phyloP scores from a whole-genome alignment of 306 rosid species.

The Ammopiptanthus mongolicus region DNA sequence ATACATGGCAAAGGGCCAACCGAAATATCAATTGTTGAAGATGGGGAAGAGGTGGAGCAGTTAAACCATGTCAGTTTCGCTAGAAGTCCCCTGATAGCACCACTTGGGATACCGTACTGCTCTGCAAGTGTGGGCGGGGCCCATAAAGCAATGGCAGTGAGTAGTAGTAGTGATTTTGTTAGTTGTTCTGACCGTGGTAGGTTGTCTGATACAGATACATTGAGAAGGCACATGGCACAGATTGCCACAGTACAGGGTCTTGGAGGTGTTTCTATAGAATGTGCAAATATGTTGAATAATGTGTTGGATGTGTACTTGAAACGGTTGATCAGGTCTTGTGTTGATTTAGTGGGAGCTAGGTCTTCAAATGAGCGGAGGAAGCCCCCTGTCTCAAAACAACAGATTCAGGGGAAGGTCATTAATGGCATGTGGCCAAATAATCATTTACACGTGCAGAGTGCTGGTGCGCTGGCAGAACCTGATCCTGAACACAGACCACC shows the following conservation, averaged over 20 bases:
- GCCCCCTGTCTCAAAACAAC: conserved; percentile 53
- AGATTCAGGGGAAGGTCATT: conserved; percentile 63
- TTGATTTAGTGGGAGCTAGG: conserved; percentile 70
- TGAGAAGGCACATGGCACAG: conserved; percentile 94
- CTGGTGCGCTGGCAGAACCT: conserved; percentile 42
- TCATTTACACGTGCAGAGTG: conserved; percentile 49
- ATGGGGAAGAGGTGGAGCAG: conserved; percentile 67
- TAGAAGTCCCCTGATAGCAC: conserved; percentile 69
- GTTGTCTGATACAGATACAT: conserved; percentile 57
- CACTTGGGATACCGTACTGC: conserved; percentile 84
- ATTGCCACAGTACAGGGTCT: conserved; percentile 75
- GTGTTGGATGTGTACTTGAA: conserved; percentile 78
- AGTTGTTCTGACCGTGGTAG: conserved; percentile 63
- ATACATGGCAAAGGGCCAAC: conserved; percentile 41
- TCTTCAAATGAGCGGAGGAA: conserved; percentile 43
- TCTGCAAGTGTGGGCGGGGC: conserved; percentile 83
- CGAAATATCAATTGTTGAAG: conserved; percentile 40
- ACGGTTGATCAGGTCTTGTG: conserved; percentile 72
- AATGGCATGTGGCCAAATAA: conserved; percentile 84
- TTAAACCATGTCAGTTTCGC: conserved; percentile 38
- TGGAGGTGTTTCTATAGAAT: conserved; percentile 77
- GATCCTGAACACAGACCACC: conserved; percentile 43
- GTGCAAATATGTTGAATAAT: conserved; percentile 64
- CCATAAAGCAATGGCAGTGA: conserved; percentile 58
- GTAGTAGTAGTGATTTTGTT: conserved; percentile 41